Evolutionary conservation across 192 early-diverging fungal species (phyloP), one percentile per base, ranked within the genome.

Genomic region (Powellomyces hirtus): DNA sequence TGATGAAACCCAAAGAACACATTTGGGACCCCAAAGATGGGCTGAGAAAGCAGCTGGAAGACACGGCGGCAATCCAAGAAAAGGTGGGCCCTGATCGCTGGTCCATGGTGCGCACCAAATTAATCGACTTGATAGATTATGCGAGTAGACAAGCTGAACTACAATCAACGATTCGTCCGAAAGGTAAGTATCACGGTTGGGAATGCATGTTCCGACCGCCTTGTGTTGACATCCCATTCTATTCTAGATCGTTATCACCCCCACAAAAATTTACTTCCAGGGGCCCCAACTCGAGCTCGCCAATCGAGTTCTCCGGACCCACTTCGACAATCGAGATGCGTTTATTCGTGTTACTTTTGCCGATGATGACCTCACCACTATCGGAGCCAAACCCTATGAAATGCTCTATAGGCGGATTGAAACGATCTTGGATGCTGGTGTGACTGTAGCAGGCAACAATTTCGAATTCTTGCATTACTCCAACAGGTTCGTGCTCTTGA

Each of bases 251-350:
- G 55, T 89, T n/a, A 73, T 92, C 4, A 90, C 91, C 0, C 91
- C 91, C 0, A 86, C 89, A 0, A 77, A 76, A 1, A 71, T 89
- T 18, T 87, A 89, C 69, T 68, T 89, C n/a, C 77, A 81, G 13
- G 82, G 86, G 0, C 87, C 86, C 0, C 77, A 83, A 0, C 74
- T 88, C 30, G 91, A 93, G 59, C 83, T 84, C 0, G 79, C 84
- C n/a, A 93, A 93, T 69, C 83, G 91, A 18, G 78, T 91, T n/a
- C 70, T 91, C 2, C 84, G 91, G 1, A 76, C 86, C 24, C 89
- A 80, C 72, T 52, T 56, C 7, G 37, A 73, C 0, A 66, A 81
- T 14, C 36, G 69, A 11, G 79, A 89, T 29, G 75, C 82, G 11
- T 93, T 93, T 49, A 30, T 90, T 6, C 86, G 90, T 20, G 88